These are phyloP conservation scores for Diaporthe batatas DNA, from an alignment of 2,329 filamentous ascomycete species.

Conservation along the genomic window DNA sequence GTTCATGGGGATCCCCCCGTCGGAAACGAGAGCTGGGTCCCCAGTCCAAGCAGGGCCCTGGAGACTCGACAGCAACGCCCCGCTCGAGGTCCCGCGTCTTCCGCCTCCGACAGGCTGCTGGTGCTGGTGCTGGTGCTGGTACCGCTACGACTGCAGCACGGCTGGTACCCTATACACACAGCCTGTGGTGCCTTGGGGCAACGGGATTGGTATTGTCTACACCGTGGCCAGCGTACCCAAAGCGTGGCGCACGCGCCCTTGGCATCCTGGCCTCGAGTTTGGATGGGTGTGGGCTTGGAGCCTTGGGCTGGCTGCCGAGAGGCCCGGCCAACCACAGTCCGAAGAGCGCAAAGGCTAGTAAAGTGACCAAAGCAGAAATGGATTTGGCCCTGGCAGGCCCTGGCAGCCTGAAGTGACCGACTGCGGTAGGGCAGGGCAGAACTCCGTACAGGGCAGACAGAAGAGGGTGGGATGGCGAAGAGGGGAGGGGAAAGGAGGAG, in stretches of 20 bases:
- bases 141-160: background rate
- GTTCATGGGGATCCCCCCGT: slow-evolving; percentile 21
- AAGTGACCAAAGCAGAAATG: slow-evolving; percentile 26
- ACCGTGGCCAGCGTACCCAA: slow-evolving; percentile 1
- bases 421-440: slow-evolving; percentile 7
- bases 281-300: slow-evolving; percentile 23
- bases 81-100: slow-evolving; percentile 30
- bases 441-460: background rate
- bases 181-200: background rate
- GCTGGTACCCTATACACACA: slow-evolving; percentile 3
- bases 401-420: slow-evolving; percentile 5
- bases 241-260: slow-evolving; percentile 34
- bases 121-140: background rate
- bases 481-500: slow-evolving; percentile 1
- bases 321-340: slow-evolving; percentile 27
- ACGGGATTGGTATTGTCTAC: background rate
- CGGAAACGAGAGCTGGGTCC: slow-evolving; percentile 31
- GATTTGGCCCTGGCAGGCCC: slow-evolving; percentile 13
- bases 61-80: slow-evolving; percentile 11
- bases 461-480: background rate
- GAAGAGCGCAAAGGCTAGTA: slow-evolving; percentile 28
- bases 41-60: slow-evolving; percentile 25
- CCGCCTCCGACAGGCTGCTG: slow-evolving; percentile 25
- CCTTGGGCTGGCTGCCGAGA: slow-evolving; percentile 29
- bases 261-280: slow-evolving; percentile 25